Evolutionary conservation across 2,329 filamentous ascomycete species (phyloP).

Genomic region (Nigrospora sphaerica): DNA sequence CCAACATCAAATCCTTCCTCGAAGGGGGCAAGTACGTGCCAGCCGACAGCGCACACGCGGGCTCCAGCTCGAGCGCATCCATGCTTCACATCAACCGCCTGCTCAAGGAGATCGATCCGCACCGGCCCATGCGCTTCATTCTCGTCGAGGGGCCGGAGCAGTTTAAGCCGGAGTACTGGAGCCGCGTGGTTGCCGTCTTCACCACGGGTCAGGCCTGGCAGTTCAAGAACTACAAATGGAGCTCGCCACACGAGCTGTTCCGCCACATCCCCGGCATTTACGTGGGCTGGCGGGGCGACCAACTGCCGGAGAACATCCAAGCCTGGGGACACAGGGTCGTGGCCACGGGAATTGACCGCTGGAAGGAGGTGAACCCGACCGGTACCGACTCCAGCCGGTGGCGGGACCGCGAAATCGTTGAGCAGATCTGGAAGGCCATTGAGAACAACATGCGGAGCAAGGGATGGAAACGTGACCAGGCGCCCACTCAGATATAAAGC

Average conservation of each 20-base stretch:
- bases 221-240: conserved; percentile 98
- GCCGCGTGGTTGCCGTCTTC: conserved; percentile 89
- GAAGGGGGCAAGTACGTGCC: conserved; percentile 76
- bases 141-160: conserved; percentile 88
- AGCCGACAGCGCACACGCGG: conserved; percentile 55
- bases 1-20: conserved; percentile 92
- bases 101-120: conserved; percentile 63
- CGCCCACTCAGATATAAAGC: conserved; percentile 43
- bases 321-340: conserved; percentile 82
- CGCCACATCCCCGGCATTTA: conserved; percentile 80
- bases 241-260: conserved; percentile 81
- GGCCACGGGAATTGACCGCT: conserved; percentile 76
- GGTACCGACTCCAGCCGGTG: conserved; percentile 54
- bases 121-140: conserved; percentile 81
- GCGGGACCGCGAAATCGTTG: conserved; percentile 87
- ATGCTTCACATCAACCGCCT: conserved; percentile 80
- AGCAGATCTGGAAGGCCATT: conserved; percentile 84
- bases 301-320: conserved; percentile 67
- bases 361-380: conserved; percentile 45
- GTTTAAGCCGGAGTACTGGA: conserved; percentile 98
- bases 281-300: conserved; percentile 85
- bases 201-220: conserved; percentile 98
- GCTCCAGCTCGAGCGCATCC: conserved; percentile 58
- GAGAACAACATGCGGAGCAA: conserved; percentile 81
- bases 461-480: conserved; percentile 72